Conservation (phyloP, 257 asterid genomes). For the Avicennia marina region DNA sequence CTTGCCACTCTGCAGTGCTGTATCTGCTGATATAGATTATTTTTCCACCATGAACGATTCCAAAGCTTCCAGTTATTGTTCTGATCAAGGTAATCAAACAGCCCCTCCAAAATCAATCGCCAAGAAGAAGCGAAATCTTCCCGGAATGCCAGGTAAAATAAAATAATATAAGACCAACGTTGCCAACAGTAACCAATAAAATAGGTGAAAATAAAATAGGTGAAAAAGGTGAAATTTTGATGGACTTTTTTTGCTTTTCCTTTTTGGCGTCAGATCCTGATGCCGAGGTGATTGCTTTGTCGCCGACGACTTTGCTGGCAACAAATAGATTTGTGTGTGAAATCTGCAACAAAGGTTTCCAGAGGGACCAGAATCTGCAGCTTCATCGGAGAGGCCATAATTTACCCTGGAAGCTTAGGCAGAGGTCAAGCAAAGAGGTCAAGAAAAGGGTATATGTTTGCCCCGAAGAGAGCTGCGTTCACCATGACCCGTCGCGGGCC, state of each 20-base stretch:
- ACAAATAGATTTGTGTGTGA: no score
- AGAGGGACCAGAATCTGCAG: slow-evolving; percentile 72
- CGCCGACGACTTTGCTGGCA: no score
- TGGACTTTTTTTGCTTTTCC: not conserved
- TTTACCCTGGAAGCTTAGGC: slow-evolving; percentile 67
- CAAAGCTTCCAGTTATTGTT: slow-evolving; percentile 29
- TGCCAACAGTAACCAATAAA: no score
- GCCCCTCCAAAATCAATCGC: slow-evolving; percentile 27
- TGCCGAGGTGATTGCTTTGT: no score
- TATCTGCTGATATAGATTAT: slow-evolving; percentile 19
- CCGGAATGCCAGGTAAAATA: slow-evolving; percentile 65
- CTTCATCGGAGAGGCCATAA: slow-evolving; percentile 70
- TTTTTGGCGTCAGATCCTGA: slow-evolving; percentile 52
- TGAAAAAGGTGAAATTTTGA: no score
- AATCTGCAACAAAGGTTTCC: no score
- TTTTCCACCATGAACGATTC: slow-evolving; percentile 30
- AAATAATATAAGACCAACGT: no score
- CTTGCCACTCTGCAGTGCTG: not conserved
- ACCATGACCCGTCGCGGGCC: slow-evolving; percentile 62
- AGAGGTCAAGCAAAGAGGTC: slow-evolving; percentile 47
- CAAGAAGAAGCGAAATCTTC: slow-evolving; percentile 61
- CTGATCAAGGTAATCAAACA: slow-evolving; percentile 23
- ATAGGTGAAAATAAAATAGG: no score
- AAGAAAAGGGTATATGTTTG: slow-evolving; percentile 64
- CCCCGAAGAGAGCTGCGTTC: slow-evolving; percentile 56